phyloP scores from a whole-genome alignment of 2,329 filamentous ascomycete genomes.

The Rugonectria rugulosa region DNA sequence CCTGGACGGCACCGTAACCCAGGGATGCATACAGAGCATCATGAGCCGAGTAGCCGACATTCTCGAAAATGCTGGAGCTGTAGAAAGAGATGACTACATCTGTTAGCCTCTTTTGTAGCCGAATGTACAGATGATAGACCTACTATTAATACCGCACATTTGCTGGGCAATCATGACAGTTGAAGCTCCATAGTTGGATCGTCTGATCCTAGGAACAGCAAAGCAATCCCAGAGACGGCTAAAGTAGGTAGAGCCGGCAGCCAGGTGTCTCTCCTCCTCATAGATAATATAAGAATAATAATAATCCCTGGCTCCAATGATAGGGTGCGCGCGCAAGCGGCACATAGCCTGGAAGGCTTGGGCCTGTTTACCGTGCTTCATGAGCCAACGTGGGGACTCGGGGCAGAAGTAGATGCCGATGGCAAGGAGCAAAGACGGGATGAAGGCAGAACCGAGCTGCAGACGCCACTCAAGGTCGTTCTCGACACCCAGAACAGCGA shows the following conservation, averaged over 20 bases:
- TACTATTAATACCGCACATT: conserved; percentile 42
- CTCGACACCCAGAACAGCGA: conserved; percentile 61
- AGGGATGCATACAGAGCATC: conserved; percentile 42
- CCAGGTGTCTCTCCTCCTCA: conserved; percentile 41
- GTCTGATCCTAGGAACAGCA: conserved; percentile 70
- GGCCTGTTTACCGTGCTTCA: conserved; percentile 67
- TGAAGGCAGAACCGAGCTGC: conserved; percentile 67
- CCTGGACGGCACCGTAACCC: conserved; percentile 44
- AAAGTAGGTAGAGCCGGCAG: conserved; percentile 40
- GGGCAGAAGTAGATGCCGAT: conserved; percentile 69
- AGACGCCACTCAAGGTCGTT: conserved; percentile 66
- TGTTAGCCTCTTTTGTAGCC: too few species aligned
- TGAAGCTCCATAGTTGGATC: conserved; percentile 77
- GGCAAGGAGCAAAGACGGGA: conserved; percentile 58
- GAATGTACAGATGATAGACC: background rate
- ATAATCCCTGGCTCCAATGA: conserved; percentile 65
- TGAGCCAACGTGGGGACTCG: conserved; percentile 67
- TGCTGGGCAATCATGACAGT: conserved; percentile 81
- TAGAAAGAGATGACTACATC: conserved; percentile 42
- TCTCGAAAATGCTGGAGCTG: conserved; percentile 37
- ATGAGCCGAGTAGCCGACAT: conserved; percentile 35
- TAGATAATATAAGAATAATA: conserved; percentile 56
- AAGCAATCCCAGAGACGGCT: conserved; percentile 61
- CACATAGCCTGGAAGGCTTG: conserved; percentile 64
- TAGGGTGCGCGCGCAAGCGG: conserved; percentile 56